phyloP scores from a whole-genome alignment of 371 early-diverging fungal species.

The Mucor ambiguus region DNA sequence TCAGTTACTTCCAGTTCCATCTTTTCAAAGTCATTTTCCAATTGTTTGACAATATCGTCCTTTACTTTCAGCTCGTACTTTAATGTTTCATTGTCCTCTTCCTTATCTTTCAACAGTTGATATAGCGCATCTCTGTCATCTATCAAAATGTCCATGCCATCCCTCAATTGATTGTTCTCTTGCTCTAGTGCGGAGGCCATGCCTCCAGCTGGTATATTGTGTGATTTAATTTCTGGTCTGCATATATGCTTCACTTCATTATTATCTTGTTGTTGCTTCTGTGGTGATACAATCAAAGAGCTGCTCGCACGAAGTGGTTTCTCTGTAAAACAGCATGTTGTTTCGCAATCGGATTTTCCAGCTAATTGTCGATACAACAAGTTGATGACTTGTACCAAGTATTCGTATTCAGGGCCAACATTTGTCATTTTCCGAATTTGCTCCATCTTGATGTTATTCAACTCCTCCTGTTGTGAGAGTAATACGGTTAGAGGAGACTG shows the following conservation, averaged over 20 bases:
- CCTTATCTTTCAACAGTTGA: conserved; percentile 39
- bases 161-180: conserved; percentile 35
- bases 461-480: conserved; percentile 26
- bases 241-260: conserved; percentile 32
- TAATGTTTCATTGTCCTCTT: conserved; percentile 42
- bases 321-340: conserved; percentile 48
- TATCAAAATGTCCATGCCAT: conserved; percentile 28
- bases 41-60: conserved; percentile 47
- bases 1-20: conserved; percentile 45
- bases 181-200: conserved; percentile 27
- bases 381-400: conserved; percentile 53
- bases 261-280: conserved; percentile 2
- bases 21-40: conserved; percentile 49
- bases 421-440: conserved; percentile 41
- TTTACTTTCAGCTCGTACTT: conserved; percentile 45
- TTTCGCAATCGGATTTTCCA: conserved; percentile 37
- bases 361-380: conserved; percentile 46
- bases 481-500: neutral
- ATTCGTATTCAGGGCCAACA: conserved; percentile 56
- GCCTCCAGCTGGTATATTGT: conserved; percentile 25
- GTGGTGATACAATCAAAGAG: neutral
- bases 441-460: conserved; percentile 39
- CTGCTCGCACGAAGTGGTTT: conserved; percentile 17
- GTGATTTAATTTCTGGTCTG: conserved; percentile 43
- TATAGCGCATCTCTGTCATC: conserved; percentile 34